Evolutionary conservation across 257 asterid species (phyloP).

Genomic region (Solanum stenotomum): DNA sequence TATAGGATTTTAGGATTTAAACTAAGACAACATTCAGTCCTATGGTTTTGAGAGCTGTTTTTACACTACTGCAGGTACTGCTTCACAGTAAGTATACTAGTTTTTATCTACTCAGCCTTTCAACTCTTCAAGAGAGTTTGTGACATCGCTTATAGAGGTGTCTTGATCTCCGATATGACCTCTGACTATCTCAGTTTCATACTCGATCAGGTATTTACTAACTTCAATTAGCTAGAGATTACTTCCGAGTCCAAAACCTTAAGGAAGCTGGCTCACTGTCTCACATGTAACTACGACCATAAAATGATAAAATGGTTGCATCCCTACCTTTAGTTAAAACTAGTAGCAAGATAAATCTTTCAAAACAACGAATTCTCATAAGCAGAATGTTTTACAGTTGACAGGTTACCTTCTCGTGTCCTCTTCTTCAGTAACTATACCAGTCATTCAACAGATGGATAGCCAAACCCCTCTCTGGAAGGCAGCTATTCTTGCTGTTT

Average conservation of each 20-base stretch:
- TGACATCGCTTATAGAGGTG: slow-evolving; percentile 43
- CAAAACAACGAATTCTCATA: not conserved
- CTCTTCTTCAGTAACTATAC: slow-evolving; percentile 52
- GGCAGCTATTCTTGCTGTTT: slow-evolving; percentile 37
- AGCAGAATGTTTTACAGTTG: slow-evolving; percentile 25
- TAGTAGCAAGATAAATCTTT: not conserved
- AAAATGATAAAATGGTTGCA: not conserved
- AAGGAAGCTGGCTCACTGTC: not conserved
- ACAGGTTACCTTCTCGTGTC: slow-evolving; percentile 68
- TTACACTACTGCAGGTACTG: slow-evolving; percentile 29
- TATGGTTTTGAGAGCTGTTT: not conserved
- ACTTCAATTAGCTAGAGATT: not conserved
- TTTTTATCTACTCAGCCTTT: slow-evolving; percentile 30
- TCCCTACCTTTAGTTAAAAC: not conserved
- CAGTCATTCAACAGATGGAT: slow-evolving; percentile 30
- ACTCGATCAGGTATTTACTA: slow-evolving; percentile 39
- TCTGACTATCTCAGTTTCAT: slow-evolving; percentile 63
- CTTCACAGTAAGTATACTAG: slow-evolving; percentile 24
- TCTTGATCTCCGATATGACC: slow-evolving; percentile 43
- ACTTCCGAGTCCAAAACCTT: not conserved
- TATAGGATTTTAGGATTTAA: not conserved
- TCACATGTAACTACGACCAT: not conserved
- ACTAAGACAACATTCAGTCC: not conserved
- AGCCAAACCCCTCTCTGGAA: slow-evolving; percentile 28
- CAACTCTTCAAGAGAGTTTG: slow-evolving; percentile 49